These are phyloP conservation scores for Gracilaria vermiculophylla DNA, from an alignment of 23 red algal genomes.

Conservation along the genomic window DNA sequence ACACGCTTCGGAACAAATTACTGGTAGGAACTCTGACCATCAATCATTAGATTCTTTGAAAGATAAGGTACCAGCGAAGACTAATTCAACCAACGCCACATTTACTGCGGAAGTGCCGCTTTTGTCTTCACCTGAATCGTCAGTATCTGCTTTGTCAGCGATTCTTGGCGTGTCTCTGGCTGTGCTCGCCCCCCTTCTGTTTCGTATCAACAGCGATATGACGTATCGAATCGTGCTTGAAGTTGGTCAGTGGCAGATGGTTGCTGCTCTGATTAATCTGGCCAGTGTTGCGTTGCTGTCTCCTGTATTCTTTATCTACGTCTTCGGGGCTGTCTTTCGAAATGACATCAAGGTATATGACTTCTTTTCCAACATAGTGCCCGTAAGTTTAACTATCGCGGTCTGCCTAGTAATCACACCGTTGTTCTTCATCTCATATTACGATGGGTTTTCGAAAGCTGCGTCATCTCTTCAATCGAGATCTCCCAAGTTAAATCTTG, in stretches of 20 bases:
- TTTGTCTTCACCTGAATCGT: not conserved
- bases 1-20: not conserved
- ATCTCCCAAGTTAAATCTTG: not conserved
- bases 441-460: not conserved
- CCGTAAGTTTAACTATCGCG: not conserved
- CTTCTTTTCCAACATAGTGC: conserved; percentile 19
- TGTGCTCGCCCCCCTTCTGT: not conserved
- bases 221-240: conserved; percentile 10
- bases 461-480: not conserved
- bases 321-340: not conserved
- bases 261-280: not conserved
- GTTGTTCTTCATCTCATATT: not conserved
- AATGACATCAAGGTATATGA: not conserved
- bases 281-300: not conserved
- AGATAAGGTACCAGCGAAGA: not conserved
- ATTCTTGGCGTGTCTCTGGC: not conserved
- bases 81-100: not conserved
- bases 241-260: not conserved
- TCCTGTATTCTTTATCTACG: not conserved
- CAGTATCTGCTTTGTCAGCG: not conserved
- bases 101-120: not conserved
- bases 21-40: not conserved
- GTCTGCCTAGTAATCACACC: conserved; percentile 10
- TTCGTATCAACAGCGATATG: conserved; percentile 7
- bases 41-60: not conserved